Evolutionary conservation across 768 basidiomycete species (phyloP).

Genomic region (Pleurotus pulmonarius): DNA sequence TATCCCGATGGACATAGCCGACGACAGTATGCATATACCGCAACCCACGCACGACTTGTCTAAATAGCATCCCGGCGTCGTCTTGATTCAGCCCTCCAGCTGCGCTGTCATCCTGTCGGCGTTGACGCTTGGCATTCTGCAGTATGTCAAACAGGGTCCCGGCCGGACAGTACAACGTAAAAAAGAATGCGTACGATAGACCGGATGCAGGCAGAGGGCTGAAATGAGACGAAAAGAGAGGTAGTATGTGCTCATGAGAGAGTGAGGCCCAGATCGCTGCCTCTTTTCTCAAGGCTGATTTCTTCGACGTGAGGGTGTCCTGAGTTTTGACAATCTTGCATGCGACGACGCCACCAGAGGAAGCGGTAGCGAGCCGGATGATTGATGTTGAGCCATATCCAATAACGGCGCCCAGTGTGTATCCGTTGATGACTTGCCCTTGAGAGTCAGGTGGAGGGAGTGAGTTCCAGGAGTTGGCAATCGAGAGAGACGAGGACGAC

Average conservation of each 20-base stretch:
- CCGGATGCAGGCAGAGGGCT: constrained; percentile 30
- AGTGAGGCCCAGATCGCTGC: constrained; percentile 69
- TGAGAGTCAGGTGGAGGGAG: constrained; percentile 55
- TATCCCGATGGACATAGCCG: constrained; percentile 82
- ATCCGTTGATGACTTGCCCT: constrained; percentile 65
- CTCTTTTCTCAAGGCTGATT: constrained; percentile 56
- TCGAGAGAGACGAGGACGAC: constrained; percentile 71
- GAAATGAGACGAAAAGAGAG: constrained; percentile 54
- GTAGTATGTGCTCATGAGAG: constrained; percentile 83
- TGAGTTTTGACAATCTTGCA: constrained; percentile 79
- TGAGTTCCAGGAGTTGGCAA: constrained; percentile 44
- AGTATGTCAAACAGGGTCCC: constrained; percentile 85
- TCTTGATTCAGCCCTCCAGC: constrained; percentile 44
- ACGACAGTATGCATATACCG: constrained; percentile 80
- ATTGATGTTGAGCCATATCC: constrained; percentile 82
- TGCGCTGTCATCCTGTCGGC: constrained; percentile 48
- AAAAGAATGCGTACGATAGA: constrained; percentile 65
- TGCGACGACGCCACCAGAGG: constrained; percentile 67
- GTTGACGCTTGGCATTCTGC: constrained; percentile 26
- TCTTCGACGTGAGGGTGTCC: constrained; percentile 43
- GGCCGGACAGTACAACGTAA: constrained; percentile 81
- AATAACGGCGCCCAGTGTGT: constrained; percentile 71
- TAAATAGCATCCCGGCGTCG: constrained; percentile 81
- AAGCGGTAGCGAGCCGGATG: constrained; percentile 64
- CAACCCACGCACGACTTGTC: constrained; percentile 80